Base-by-base conservation (phyloP, 768 basidiomycete species). In the Obba rivulosa region DNA sequence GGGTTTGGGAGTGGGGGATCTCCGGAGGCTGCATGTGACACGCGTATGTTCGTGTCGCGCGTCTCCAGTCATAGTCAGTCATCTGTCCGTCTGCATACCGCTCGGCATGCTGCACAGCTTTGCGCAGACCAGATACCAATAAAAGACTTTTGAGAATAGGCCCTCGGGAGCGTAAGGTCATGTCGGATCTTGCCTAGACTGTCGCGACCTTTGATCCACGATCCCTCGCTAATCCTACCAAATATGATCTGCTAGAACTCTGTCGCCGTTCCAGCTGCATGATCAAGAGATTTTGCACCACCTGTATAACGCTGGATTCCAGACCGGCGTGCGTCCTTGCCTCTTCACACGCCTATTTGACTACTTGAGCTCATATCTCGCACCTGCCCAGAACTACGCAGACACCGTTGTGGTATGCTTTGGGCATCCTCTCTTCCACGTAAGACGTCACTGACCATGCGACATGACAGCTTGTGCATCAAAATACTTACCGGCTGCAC, bases 241-340 rank as follows among this genome's bases (percentile, higher is more conserved):
- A 8, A 10, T 25, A 3, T 24, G 13, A 3, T 16, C 3, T 22
- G 2, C 20, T 36, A 55, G 54, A 37, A 34, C 48, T 5, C 48
- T 51, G 46, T 61, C 71, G 54, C 73, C 76, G 31, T 82, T 75
- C 65, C 77, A 78, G 62, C 63, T 72, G 51, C 87, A 90, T 68
- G 82, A 89, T 50, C 81, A 87, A 59, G 80, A 83, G 57, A 85
- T 89, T 55, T 77, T 91, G 55, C 78, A 79, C 63, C 85, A 91
- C 65, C 66, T 91, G 55, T 89, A 86, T 66, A 80, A 84, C 55
- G 72, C 85, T 49, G 87, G 87, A 34, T 91, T 91, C 64, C 83
- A 87, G 62, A 82, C 81, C 46, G 86, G 89, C 61, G 87, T 90
- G 70, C 66, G 88, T 77, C 41, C 9, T n/a, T 43, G 21, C 21